Base-by-base conservation (phyloP, 306 rosid species). In the Rubus idaeus region DNA sequence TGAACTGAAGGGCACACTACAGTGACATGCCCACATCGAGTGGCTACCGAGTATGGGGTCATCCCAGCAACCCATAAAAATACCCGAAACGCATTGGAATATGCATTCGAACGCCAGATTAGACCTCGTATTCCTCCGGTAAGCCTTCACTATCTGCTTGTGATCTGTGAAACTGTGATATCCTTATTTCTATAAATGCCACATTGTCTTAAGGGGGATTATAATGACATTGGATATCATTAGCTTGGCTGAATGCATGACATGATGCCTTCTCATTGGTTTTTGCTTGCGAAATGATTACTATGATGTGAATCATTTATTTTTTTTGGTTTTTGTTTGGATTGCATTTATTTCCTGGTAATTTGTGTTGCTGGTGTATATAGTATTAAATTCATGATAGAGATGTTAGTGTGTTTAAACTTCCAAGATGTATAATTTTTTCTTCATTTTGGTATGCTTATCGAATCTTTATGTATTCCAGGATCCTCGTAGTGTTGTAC, bases 101-200 rank as follows among this genome's bases (percentile, higher is more conserved):
- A 90, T 81, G 92, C 92, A 62, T 91, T 94, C 61, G 93, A 91
- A 79, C 93, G 98, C 83, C 97, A 94, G 85, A 87, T 94, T 71
- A 82, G 92, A 76, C 82, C 86, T 20, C 66, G 51, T 16, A 55
- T 88, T 77, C 87, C 87, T 82, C 80, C 69, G 0, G 98, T 94
- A 84, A 85, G 89, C 68, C 61, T 79, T 20, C 10, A 37, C 30
- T 39, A 0, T 67, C 1, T 71, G 17, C 10, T 60, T 50, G 18
- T 30, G 44, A 53, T 49, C 39, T n/a, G 44, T 35, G n/a, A 62
- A 62, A 5, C 20, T 62, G 46, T 40, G 50, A 42, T 78, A 37
- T 62, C 20, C 47, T 72, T 26, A 67, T 60, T 12, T 26, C n/a
- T 63, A 52, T 67, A 10, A 51, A 49, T 70, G 10, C 11, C 58